phyloP scores from a whole-genome alignment of 495 filamentous ascomycete genomes.

The Trichoderma gamsii region DNA sequence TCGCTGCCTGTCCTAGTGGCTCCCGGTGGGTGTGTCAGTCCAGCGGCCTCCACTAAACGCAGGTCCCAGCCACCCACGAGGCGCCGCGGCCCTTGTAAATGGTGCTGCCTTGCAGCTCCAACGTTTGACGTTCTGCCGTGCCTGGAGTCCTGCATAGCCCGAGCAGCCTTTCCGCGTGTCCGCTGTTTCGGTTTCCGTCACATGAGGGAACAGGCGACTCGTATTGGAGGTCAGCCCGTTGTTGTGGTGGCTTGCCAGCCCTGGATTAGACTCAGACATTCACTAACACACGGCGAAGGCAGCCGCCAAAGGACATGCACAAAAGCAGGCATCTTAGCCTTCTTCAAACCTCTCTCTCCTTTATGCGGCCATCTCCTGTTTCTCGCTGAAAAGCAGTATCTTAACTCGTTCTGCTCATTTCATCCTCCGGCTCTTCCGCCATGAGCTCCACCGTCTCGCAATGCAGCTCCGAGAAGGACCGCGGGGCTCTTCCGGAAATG shows the following conservation, averaged over 20 bases:
- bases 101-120: constrained; percentile 1
- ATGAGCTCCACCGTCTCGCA: not conserved
- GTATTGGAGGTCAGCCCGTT: not conserved
- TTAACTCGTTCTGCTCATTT: not conserved
- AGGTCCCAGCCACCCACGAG: not conserved
- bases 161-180: not conserved
- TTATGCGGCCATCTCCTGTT: not conserved
- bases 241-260: not conserved
- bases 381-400: not conserved
- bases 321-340: constrained; percentile 20
- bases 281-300: not conserved
- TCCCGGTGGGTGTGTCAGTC: not conserved
- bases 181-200: constrained; percentile 7
- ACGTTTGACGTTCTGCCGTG: not conserved
- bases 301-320: not conserved
- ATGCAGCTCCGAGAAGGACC: not conserved
- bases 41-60: not conserved
- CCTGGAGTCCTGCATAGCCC: not conserved
- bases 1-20: constrained; percentile 6
- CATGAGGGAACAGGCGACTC: not conserved
- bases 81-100: not conserved
- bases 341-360: constrained; percentile 17
- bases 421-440: not conserved
- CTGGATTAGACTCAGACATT: not conserved
- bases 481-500: not conserved